These are phyloP conservation scores for Rosa chinensis DNA, from an alignment of 306 rosid species.

Conservation along the genomic window DNA sequence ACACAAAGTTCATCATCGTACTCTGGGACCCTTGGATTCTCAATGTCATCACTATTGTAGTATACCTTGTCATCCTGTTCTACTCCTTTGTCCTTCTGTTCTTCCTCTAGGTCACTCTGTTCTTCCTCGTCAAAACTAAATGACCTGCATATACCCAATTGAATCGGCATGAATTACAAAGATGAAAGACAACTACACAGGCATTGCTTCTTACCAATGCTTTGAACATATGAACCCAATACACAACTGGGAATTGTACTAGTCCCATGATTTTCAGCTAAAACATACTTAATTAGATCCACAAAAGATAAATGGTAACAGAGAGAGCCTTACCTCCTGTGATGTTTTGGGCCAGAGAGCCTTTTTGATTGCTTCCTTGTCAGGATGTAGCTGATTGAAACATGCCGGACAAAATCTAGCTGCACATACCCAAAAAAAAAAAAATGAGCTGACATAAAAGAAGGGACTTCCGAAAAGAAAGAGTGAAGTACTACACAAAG, in stretches of 20 bases:
- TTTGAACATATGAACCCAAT: background rate
- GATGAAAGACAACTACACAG: background rate
- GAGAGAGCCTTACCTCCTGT: constrained; percentile 39
- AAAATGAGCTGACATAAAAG: constrained; percentile 19
- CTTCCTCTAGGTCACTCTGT: constrained; percentile 1
- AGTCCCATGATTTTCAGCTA: constrained; percentile 4
- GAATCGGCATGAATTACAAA: constrained; percentile 8
- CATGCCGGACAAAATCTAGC: constrained; percentile 73
- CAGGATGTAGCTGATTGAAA: constrained; percentile 49
- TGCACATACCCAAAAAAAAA: constrained; percentile 38
- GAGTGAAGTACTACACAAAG: background rate
- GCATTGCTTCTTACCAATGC: background rate
- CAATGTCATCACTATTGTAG: constrained; percentile 36
- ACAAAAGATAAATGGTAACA: background rate
- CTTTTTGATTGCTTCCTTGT: constrained; percentile 45
- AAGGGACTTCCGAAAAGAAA: background rate
- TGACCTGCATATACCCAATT: constrained; percentile 46
- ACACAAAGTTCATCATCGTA: constrained; percentile 20
- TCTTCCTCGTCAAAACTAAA: constrained; percentile 31
- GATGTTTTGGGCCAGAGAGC: constrained; percentile 30
- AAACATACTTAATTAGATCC: background rate
- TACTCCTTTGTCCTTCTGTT: constrained; percentile 14
- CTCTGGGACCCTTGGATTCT: constrained; percentile 44
- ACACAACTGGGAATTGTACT: background rate
- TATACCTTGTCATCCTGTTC: constrained; percentile 28